phyloP scores from a whole-genome alignment of 768 basidiomycete species.

The Amanita subjunquillea region DNA sequence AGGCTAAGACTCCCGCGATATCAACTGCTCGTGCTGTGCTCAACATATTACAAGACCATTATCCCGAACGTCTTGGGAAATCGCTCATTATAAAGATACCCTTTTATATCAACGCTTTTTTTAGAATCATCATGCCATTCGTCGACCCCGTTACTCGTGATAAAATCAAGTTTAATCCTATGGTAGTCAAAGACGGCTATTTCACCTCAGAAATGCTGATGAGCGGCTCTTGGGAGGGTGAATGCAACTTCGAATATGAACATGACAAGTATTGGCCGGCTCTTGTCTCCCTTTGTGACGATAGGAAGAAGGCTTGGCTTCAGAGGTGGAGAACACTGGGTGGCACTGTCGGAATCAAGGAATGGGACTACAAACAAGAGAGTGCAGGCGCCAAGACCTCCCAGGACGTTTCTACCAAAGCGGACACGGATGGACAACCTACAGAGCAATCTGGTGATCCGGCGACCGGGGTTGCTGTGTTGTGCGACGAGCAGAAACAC shows the following conservation, averaged over 20 bases:
- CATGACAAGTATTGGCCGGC: conserved; percentile 72
- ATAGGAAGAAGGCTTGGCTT: conserved; percentile 37
- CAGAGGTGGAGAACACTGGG: conserved; percentile 63
- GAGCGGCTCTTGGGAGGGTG: conserved; percentile 61
- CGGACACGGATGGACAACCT: background rate
- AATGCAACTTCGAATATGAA: conserved; percentile 54
- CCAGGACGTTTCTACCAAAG: background rate
- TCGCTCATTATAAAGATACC: conserved; percentile 77
- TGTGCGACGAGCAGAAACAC: background rate
- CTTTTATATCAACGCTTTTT: conserved; percentile 64
- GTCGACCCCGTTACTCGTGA: conserved; percentile 74
- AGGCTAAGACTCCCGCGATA: conserved; percentile 46
- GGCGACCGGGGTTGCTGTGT: background rate
- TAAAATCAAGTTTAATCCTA: conserved; percentile 71
- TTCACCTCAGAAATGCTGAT: conserved; percentile 67
- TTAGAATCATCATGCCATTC: conserved; percentile 70
- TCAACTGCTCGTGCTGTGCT: conserved; percentile 36
- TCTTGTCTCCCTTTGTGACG: conserved; percentile 43
- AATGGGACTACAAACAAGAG: conserved; percentile 62
- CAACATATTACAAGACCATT: conserved; percentile 69
- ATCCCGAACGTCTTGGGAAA: conserved; percentile 76
- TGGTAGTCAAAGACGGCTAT: conserved; percentile 51
- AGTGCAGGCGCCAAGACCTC: background rate
- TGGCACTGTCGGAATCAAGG: conserved; percentile 58
- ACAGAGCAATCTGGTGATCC: background rate